A percentile compares a stretch with the other conserved stretches of the same genome.
Evolutionary conservation across 2,329 filamentous ascomycete species (phyloP).

Genomic region (Fusarium verrucosum): DNA sequence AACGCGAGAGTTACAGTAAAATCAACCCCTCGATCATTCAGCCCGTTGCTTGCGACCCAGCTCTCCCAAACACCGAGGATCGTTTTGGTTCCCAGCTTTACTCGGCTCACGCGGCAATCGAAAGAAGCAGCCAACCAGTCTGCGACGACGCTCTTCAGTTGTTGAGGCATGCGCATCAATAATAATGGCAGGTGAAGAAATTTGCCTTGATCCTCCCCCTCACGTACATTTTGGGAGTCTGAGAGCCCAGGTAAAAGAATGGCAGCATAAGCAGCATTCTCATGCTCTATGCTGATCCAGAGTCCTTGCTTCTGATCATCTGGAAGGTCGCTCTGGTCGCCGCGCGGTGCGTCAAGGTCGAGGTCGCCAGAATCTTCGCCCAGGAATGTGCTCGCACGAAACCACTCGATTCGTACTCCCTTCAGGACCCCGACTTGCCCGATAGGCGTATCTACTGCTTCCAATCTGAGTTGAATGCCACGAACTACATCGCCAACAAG

Average conservation of each 20-base stretch:
- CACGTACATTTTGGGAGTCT: background rate
- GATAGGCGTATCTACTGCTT: constrained; percentile 52
- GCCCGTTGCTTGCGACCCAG: constrained; percentile 57
- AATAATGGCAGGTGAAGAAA: constrained; percentile 63
- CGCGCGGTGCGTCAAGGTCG: constrained; percentile 15
- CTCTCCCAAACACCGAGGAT: constrained; percentile 61
- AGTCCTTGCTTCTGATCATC: constrained; percentile 46
- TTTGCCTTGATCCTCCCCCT: constrained; percentile 22
- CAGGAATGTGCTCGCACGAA: constrained; percentile 48
- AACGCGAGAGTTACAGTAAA: constrained; percentile 63
- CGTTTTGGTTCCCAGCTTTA: constrained; percentile 61
- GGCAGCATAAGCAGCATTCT: constrained; percentile 61
- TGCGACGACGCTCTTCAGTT: constrained; percentile 59
- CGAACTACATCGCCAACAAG: constrained; percentile 69
- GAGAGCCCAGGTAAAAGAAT: constrained; percentile 57
- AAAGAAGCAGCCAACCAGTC: constrained; percentile 64
- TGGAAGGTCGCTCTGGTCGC: constrained; percentile 28
- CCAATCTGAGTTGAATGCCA: constrained; percentile 64
- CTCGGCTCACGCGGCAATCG: constrained; percentile 63
- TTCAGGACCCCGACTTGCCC: constrained; percentile 56
- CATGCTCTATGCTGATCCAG: constrained; percentile 62
- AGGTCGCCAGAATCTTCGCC: constrained; percentile 42
- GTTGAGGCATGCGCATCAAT: constrained; percentile 64
- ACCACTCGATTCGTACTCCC: constrained; percentile 59
- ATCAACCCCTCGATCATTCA: constrained; percentile 53